These are phyloP conservation scores for Colletotrichum spinosum DNA, from an alignment of 2,329 filamentous ascomycete species.

Conservation along the genomic window DNA sequence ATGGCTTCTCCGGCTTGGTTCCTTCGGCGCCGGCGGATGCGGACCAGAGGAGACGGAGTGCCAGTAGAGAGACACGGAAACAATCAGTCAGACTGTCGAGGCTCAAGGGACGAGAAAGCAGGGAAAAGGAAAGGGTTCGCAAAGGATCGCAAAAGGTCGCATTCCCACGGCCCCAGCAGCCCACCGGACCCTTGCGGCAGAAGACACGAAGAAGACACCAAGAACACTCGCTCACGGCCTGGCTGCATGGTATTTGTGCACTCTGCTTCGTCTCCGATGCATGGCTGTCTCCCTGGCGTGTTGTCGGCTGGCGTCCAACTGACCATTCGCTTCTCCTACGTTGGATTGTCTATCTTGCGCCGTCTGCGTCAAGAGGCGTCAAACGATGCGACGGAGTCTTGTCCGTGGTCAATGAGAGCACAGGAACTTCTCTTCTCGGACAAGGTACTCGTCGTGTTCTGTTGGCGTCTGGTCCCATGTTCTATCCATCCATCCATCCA, in stretches of 20 bases:
- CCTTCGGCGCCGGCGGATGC: conserved; percentile 16
- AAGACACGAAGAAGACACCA: conserved; percentile 32
- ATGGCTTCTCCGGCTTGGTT: conserved; percentile 13
- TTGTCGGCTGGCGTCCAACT: neutral
- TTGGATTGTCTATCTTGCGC: no score
- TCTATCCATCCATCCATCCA: neutral
- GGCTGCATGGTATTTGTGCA: no score
- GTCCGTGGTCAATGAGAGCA: neutral
- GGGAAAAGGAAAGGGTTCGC: neutral
- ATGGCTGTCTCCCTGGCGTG: neutral
- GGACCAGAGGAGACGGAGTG: neutral
- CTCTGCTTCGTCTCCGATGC: no score
- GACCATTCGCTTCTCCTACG: no score
- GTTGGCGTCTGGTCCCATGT: neutral
- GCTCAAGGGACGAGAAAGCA: neutral
- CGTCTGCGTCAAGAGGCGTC: neutral
- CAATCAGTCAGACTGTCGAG: neutral
- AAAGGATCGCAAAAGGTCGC: no score
- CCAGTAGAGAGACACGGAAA: neutral
- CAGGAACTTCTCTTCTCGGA: no score
- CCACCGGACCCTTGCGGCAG: conserved; percentile 21
- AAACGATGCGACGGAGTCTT: conserved; percentile 5
- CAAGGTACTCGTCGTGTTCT: neutral
- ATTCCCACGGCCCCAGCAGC: no score
- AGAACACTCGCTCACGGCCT: conserved; percentile 9